Evolutionary conservation across 768 basidiomycete species (phyloP).

Genomic region (Leccinum sublutescens): DNA sequence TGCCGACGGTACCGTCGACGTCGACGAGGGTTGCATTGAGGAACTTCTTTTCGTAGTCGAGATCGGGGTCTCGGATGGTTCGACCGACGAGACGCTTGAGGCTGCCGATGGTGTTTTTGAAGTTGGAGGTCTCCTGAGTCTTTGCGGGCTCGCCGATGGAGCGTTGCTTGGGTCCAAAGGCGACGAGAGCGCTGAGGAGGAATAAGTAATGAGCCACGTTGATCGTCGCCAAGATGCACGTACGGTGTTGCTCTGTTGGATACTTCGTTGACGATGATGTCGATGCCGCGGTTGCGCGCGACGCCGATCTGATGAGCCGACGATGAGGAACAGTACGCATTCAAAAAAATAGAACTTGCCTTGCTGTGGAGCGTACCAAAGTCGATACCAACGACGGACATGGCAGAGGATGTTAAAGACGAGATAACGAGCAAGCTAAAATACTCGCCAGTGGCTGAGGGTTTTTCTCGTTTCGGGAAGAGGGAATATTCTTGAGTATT

Average conservation of each 20-base stretch:
- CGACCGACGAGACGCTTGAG: slow-evolving; percentile 91
- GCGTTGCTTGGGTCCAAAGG: slow-evolving; percentile 90
- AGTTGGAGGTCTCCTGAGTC: slow-evolving; percentile 97
- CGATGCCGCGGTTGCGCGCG: slow-evolving; percentile 93
- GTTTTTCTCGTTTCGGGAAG: slow-evolving; percentile 22
- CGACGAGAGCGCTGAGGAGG: slow-evolving; percentile 77
- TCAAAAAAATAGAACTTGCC: slow-evolving; percentile 37
- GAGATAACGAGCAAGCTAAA: background rate
- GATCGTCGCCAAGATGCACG: slow-evolving; percentile 32
- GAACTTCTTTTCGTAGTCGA: slow-evolving; percentile 87
- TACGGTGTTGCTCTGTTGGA: slow-evolving; percentile 97
- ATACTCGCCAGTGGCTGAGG: slow-evolving; percentile 14
- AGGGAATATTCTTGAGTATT: slow-evolving; percentile 23
- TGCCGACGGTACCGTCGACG: slow-evolving; percentile 77
- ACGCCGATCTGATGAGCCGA: slow-evolving; percentile 73
- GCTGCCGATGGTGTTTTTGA: slow-evolving; percentile 93
- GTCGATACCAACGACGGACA: slow-evolving; percentile 96
- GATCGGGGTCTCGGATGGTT: slow-evolving; percentile 74
- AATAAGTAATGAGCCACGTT: background rate
- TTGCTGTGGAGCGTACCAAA: slow-evolving; percentile 89
- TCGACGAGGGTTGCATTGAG: slow-evolving; percentile 87
- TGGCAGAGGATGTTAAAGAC: slow-evolving; percentile 25
- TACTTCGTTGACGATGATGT: slow-evolving; percentile 97
- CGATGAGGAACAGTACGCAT: background rate
- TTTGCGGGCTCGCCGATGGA: slow-evolving; percentile 94